Evolutionary conservation across 768 basidiomycete genomes (phyloP).

Genomic region (Pulveroboletus sp.): DNA sequence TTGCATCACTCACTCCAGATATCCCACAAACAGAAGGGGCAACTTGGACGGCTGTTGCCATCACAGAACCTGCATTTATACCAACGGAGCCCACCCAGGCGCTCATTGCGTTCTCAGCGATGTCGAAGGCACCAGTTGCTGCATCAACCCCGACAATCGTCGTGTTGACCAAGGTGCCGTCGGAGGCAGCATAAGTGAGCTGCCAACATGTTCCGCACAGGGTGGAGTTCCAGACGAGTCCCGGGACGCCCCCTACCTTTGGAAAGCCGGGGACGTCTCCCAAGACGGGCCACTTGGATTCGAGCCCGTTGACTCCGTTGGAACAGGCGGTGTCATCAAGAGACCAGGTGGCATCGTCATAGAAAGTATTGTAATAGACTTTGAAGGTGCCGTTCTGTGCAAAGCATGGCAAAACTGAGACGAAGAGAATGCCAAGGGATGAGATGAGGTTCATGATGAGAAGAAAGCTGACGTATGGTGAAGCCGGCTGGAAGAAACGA

Average conservation of each 20-base stretch:
- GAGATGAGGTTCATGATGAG: neutral
- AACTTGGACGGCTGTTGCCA: neutral
- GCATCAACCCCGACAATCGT: neutral
- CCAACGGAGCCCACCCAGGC: neutral
- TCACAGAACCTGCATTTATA: neutral
- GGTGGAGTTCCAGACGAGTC: constrained; percentile 41
- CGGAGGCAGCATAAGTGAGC: neutral
- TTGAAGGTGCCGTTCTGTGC: neutral
- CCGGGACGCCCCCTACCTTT: constrained; percentile 27
- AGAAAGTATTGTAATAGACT: neutral
- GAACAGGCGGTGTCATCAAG: constrained; percentile 21
- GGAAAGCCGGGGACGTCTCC: constrained; percentile 33
- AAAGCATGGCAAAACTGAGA: neutral
- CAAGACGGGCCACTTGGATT: constrained; percentile 31
- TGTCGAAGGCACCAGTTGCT: neutral
- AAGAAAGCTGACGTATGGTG: neutral
- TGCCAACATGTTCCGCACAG: constrained; percentile 59
- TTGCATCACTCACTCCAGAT: neutral
- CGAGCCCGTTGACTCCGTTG: constrained; percentile 24
- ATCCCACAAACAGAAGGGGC: neutral
- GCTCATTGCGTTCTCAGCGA: neutral
- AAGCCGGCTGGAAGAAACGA: too few species aligned
- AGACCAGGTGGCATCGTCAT: constrained; percentile 20
- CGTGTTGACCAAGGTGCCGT: neutral
- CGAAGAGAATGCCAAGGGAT: neutral